Percentiles rank a stretch among this genome's conserved stretches.
Conservation (phyloP, 2,329 filamentous ascomycete genomes). For the Pseudogymnoascus sp. region DNA sequence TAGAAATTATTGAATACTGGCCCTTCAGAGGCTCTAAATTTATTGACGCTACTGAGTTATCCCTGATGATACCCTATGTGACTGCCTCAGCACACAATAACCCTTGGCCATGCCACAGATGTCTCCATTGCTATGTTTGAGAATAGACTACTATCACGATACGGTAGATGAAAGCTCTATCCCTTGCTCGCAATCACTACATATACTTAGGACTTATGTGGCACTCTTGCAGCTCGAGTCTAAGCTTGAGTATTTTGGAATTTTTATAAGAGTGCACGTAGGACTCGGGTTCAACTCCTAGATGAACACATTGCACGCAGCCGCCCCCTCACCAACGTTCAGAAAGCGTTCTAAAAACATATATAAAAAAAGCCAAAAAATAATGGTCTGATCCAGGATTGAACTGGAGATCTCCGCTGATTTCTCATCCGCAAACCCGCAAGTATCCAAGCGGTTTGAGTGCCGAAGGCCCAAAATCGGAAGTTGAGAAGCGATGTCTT, state of each 20-base stretch:
- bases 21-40: not conserved
- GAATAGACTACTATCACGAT: not conserved
- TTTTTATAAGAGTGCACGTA: not conserved
- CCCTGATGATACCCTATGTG: not conserved
- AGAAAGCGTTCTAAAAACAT: not conserved
- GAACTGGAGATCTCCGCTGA: not conserved
- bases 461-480: not conserved
- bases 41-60: not conserved
- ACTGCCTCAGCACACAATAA: not conserved
- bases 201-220: not conserved
- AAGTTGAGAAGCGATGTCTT: not conserved
- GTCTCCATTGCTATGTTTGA: too few species aligned
- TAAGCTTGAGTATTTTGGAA: not conserved
- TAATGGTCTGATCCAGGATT: not conserved
- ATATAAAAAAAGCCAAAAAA: not conserved
- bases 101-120: not conserved
- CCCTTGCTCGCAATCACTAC: not conserved
- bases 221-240: not conserved
- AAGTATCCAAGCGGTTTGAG: not conserved
- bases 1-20: not conserved
- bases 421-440: conserved; percentile 4
- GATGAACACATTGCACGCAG: not conserved
- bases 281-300: not conserved
- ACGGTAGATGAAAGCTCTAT: not conserved
- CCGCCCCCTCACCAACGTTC: not conserved